Percentiles rank a stretch among this genome's conserved stretches.
Conservation (phyloP, 805 yeast species). For the Cyberlindnera japonica region DNA sequence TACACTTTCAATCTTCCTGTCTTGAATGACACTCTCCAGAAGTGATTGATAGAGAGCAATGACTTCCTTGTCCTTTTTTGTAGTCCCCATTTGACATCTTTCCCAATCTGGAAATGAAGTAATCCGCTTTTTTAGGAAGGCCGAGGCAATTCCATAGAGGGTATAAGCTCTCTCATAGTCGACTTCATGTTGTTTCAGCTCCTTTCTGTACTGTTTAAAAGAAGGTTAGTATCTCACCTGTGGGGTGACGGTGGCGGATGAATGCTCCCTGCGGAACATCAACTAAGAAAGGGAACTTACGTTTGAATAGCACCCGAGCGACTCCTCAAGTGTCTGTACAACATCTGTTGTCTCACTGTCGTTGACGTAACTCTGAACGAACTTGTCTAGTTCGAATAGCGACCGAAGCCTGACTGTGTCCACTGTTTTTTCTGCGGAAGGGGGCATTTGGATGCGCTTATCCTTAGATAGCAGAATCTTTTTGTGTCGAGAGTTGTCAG, state of each 20-base stretch:
- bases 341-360: conserved; percentile 7
- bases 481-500: too few species aligned
- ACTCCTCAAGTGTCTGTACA: conserved; percentile 6
- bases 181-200: conserved; percentile 4
- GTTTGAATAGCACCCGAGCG: conserved; percentile 17
- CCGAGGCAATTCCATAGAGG: conserved; percentile 12
- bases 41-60: conserved; percentile 4
- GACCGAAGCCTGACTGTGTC: conserved; percentile 6
- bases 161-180: conserved; percentile 20
- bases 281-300: conserved; percentile 5
- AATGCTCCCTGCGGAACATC: too few species aligned
- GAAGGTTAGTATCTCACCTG: conserved; percentile 3
- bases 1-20: conserved; percentile 7
- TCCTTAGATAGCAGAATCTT: too few species aligned
- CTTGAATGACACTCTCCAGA: conserved; percentile 1
- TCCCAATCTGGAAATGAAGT: conserved; percentile 10
- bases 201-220: conserved; percentile 12
- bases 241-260: not conserved
- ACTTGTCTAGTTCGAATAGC: conserved; percentile 7
- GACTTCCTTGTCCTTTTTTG: conserved; percentile 1
- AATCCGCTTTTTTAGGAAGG: conserved; percentile 5
- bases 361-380: conserved; percentile 10
- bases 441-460: too few species aligned
- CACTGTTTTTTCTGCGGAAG: not conserved
- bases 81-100: not conserved